Conservation (phyloP, 2,329 filamentous ascomycete genomes). For the Exophiala calicioides region DNA sequence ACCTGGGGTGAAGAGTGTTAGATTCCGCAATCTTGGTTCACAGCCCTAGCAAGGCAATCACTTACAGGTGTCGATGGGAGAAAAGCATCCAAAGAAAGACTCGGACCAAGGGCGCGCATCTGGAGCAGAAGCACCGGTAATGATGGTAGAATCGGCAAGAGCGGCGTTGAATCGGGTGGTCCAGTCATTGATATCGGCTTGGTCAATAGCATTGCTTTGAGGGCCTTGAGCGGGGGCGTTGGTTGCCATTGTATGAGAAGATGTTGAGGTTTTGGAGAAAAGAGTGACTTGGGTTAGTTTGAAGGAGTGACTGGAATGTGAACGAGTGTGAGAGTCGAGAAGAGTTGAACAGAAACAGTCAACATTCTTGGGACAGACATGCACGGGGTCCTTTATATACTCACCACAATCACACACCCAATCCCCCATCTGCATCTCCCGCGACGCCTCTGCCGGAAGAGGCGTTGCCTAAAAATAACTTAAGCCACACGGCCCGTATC, state of each 20-base stretch:
- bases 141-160: conserved; percentile 15
- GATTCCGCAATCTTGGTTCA: no score
- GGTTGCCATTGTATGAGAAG: not conserved
- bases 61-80: conserved; percentile 35
- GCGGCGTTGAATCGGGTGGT: conserved; percentile 21
- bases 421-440: no score
- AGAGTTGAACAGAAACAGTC: no score
- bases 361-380: no score
- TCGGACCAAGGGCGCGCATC: conserved; percentile 32
- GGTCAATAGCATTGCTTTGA: conserved; percentile 14
- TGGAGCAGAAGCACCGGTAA: conserved; percentile 13
- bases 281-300: not conserved
- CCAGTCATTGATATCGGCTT: conserved; percentile 20
- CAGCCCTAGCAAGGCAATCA: not conserved
- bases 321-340: no score
- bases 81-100: conserved; percentile 37
- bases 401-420: no score
- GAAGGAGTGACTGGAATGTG: not conserved
- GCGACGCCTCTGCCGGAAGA: no score
- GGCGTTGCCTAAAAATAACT: no score
- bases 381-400: no score
- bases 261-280: not conserved
- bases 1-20: conserved; percentile 22
- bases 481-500: no score
- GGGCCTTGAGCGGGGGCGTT: conserved; percentile 6